Evolutionary conservation across 306 rosid species (phyloP).

Genomic region (Adenanthera pavonina): DNA sequence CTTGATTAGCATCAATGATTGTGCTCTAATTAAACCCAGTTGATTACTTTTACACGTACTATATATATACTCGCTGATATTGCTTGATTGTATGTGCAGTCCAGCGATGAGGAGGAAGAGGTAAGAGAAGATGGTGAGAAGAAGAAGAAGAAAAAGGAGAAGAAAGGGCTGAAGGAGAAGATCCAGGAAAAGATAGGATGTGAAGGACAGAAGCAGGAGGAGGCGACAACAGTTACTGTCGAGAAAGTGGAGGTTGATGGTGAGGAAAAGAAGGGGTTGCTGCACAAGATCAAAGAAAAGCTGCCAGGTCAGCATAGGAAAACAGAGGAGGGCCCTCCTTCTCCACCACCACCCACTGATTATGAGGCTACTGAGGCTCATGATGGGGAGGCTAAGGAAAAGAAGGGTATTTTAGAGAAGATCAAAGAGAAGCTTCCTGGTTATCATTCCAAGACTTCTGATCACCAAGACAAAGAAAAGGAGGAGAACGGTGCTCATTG

Average conservation of each 20-base stretch:
- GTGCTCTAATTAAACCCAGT: too few relatives aligned
- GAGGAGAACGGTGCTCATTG: not conserved
- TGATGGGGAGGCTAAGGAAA: slow-evolving; percentile 48
- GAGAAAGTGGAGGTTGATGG: not conserved
- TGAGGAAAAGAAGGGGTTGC: slow-evolving; percentile 80
- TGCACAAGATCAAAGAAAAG: slow-evolving; percentile 75
- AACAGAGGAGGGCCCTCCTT: slow-evolving; percentile 22
- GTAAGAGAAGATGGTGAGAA: slow-evolving; percentile 53
- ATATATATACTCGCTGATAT: not conserved
- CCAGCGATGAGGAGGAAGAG: slow-evolving; percentile 77
- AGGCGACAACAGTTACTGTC: too few relatives aligned
- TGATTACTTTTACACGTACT: not conserved
- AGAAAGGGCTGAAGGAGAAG: slow-evolving; percentile 26
- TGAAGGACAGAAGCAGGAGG: too few relatives aligned
- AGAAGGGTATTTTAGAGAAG: slow-evolving; percentile 87
- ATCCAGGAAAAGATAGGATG: too few relatives aligned
- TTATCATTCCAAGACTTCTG: slow-evolving; percentile 13
- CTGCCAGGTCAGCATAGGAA: slow-evolving; percentile 60
- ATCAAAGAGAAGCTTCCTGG: slow-evolving; percentile 88
- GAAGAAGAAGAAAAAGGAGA: slow-evolving; percentile 56
- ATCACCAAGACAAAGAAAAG: not conserved
- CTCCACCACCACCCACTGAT: not conserved
- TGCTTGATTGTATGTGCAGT: slow-evolving; percentile 48
- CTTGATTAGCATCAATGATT: too few relatives aligned
- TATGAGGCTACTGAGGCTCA: not conserved